Evolutionary conservation across 352 stramenopile species (phyloP), one percentile per base, ranked within the genome.

Genomic region (Plasmopara viticola): DNA sequence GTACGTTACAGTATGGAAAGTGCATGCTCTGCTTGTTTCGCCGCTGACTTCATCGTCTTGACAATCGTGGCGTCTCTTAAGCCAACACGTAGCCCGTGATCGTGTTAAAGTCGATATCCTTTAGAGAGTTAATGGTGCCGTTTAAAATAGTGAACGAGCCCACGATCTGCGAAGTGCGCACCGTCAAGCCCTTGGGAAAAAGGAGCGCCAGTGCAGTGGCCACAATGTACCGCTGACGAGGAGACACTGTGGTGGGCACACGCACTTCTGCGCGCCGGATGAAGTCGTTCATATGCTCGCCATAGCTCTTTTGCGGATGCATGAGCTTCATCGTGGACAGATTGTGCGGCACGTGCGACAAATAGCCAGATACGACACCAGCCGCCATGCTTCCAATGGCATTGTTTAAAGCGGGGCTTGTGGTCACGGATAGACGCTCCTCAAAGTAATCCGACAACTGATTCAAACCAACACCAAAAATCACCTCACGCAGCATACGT

Each of bases 241-340:
- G 74, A n/a, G 80, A 68, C 51, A 90, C 82, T 31, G 78, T 86
- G 48, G 68, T 76, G 20, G 84, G 83, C 37, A 94, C 84, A 43
- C 85, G 84, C 50, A 79, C 84, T 56, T 94, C 72, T 29, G 79
- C 85, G 46, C 88, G 78, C n/a, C 68, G 65, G 52, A 92, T 78
- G 45, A 94, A 87, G 58, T 95, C 82, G 51, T 78, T 70, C 76
- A 95, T 90, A 60, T 93, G 85, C 44, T 79, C 67, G 30, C 51
- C 40, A 64, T 95, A 95, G 29, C 70, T 72, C 64, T 94, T 94
- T 53, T 95, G 69, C 25, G 92, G 91, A 63, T 97, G 82, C 72
- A 98, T 87, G 30, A 98, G 73, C 70, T 97, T 97, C 62, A 97
- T 87, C 43, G 90, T 98, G n/a, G 84, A 96, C 15, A 98, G 60